Conservation (phyloP, 768 basidiomycete genomes). For the Scleroderma citrinum region DNA sequence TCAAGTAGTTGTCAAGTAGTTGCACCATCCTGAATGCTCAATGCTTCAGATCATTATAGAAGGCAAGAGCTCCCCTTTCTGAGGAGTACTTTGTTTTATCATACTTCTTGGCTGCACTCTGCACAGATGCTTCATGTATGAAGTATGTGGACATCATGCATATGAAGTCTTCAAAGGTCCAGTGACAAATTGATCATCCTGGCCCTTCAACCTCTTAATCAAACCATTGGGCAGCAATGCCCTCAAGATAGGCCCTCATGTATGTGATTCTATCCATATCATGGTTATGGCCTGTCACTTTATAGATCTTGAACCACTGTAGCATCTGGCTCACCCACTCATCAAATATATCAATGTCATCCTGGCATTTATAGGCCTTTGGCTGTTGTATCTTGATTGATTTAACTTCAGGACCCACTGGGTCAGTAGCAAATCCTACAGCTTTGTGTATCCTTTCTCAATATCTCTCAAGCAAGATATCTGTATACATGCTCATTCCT, state of each 20-base stretch:
- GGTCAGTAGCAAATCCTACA: not conserved
- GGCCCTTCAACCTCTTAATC: not conserved
- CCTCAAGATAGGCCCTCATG: too few species aligned
- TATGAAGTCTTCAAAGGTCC: not conserved
- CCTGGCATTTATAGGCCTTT: not conserved
- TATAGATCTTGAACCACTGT: too few species aligned
- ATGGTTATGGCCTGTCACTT: too few species aligned
- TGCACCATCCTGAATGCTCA: not conserved
- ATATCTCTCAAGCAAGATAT: too few species aligned
- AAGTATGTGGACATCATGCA: not conserved
- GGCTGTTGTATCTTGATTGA: not conserved
- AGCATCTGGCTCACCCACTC: not conserved
- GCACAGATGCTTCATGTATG: not conserved
- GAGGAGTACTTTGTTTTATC: not conserved
- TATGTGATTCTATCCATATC: too few species aligned
- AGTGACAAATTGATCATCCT: not conserved
- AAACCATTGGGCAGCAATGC: not conserved
- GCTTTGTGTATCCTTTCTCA: too few species aligned
- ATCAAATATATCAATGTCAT: not conserved
- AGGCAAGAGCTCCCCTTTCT: not conserved
- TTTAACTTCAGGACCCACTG: not conserved
- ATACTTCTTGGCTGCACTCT: not conserved
- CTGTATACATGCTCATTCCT: too few species aligned
- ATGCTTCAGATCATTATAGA: constrained; percentile 1
- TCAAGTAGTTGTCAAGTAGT: not conserved